Evolutionary conservation across 768 basidiomycete genomes (phyloP), one percentile per base, ranked within the genome.

Genomic region (Favolaschia claudopus): DNA sequence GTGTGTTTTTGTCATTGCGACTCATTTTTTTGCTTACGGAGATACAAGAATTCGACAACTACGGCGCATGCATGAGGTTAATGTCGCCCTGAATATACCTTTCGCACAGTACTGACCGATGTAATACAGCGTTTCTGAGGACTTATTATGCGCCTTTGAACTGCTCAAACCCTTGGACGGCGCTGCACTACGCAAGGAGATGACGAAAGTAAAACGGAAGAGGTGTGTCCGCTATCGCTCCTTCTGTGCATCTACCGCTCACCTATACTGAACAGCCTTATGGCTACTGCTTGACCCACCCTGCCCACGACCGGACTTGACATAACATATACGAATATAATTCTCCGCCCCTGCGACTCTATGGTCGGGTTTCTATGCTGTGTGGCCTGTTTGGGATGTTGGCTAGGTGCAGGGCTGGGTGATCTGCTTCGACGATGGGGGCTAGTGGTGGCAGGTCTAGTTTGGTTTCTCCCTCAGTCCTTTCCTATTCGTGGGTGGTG

Each of bases 171-270:
- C 96, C 17, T 81, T 98, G 66, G 95, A 98, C 69, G 93, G 93
- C 8, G 91, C 95, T 24, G 96, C 95, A 27, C 77, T 98, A 65
- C 91, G 95, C 66, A 98, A 98, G 76, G 96, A 98, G 75, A 97
- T 98, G 95, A 96, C 93, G 37, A 97, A 97, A 77, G 93, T 93
- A 48, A 97, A 96, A 77, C 92, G 96, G 83, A 97, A 97, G 84
- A 96, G 94, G 94, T 92, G 60, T 50, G 79, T 74, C 28, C 40
- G 20, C 34, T 33, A 22, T 28, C 8, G 48, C 36, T 42, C 40
- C 47, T 46, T 34, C 15, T n/a, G 45, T 36, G 24, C 12, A 33
- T 28, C 20, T 8, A 6, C 53, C n/a, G 33, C 47, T 53, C 6
- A 56, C 29, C n/a, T 1, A 22, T n/a, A 15, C 28, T 32, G n/a